Evolutionary conservation across 2,329 filamentous ascomycete species (phyloP), one percentile per base, ranked within the genome.

Genomic region (Calycina herbarum): DNA sequence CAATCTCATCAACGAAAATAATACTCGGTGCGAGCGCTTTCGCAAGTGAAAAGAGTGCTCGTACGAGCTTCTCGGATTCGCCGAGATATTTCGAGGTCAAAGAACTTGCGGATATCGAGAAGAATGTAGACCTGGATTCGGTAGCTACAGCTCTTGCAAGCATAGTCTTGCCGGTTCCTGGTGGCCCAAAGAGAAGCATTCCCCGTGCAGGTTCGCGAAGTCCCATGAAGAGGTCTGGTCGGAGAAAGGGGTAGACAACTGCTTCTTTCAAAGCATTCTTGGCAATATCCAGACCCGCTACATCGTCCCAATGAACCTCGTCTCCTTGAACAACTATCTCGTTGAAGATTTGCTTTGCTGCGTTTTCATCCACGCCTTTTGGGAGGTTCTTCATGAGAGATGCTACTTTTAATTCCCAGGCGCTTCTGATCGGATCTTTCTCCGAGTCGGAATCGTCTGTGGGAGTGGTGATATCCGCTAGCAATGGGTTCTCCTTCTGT

Each of bases 131-230:
- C 73, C 89, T 90, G 1, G 92, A 96, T 77, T 99, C 95, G 0
- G 95, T 98, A 1, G 95, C 95, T 0, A 98, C 94, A 8, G 93
- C 93, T 69, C 95, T 87, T 10, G 95, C 95, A 45, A 99, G 82
- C 95, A 99, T 99, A 0, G 95, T 99, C 78, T 99, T 99, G 62
- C 95, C 95, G 0, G 95, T 99, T n/a, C 95, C 95, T 0, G 95
- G 95, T 1, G 95, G 95, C 0, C 95, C 95, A 75, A 99, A 99
- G 1, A 99, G 83, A 1, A 99, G 83, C 92, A 99, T 98, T 5
- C 95, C 95, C 65, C 93, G 85, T 15, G 95, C 94, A 24, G 95
- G 95, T 75, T 99, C 95, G 48, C 95, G 90, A 11, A 99, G 83
- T 0, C 95, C 95, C 86, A 94, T 95, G 79, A 99, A 99, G 1